Evolutionary conservation across 2,329 filamentous ascomycete species (phyloP).

Genomic region (Colletotrichum chrysophilum): DNA sequence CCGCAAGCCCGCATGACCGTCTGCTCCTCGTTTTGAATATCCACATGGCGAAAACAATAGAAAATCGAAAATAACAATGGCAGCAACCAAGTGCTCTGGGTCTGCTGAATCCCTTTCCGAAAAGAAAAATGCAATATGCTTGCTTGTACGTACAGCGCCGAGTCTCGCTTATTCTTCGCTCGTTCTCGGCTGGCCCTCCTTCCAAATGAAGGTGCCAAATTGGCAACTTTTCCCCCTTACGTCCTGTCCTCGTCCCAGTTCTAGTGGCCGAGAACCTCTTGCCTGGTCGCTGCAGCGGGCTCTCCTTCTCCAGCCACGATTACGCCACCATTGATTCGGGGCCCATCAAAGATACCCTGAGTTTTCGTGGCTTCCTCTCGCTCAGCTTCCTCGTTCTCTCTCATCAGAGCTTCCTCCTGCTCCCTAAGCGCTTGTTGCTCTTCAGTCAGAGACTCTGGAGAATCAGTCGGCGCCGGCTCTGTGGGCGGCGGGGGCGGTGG

Average conservation of each 20-base stretch:
- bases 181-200: not conserved
- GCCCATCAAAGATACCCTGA: not conserved
- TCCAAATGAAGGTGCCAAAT: not conserved
- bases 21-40: not conserved
- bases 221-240: not conserved
- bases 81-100: not conserved
- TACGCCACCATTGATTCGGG: conserved; percentile 3
- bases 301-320: conserved; percentile 1
- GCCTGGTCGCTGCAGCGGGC: not conserved
- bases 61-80: not conserved
- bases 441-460: conserved; percentile 39
- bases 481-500: conserved; percentile 49
- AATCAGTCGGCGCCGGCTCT: conserved; percentile 35
- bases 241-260: not conserved
- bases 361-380: conserved; percentile 32
- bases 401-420: conserved; percentile 55
- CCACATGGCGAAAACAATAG: conserved; percentile 1
- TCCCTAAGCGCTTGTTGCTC: conserved; percentile 51
- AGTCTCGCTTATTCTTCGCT: conserved; percentile 4
- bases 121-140: conserved; percentile 14
- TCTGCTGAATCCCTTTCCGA: conserved; percentile 15
- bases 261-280: conserved; percentile 25
- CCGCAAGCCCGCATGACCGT: not conserved
- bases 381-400: conserved; percentile 61
- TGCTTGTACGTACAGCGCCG: conserved; percentile 19